These are phyloP conservation scores for Fusarium goolgardi DNA, from an alignment of 2,329 filamentous ascomycete species.

Conservation along the genomic window DNA sequence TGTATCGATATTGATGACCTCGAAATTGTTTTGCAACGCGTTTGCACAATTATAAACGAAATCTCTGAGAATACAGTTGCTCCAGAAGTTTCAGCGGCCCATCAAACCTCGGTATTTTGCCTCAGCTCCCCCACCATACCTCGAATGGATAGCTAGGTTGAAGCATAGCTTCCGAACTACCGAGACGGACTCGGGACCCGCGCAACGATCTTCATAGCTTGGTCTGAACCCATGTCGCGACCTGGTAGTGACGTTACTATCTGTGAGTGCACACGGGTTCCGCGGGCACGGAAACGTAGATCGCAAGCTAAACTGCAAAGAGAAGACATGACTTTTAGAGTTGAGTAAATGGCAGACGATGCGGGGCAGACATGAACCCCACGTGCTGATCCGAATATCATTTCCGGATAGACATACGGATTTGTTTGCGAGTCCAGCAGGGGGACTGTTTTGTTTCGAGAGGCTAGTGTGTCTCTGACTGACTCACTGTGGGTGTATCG, in stretches of 20 bases:
- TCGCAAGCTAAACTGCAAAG: slow-evolving; percentile 36
- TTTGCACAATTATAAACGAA: not conserved
- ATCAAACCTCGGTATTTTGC: slow-evolving; percentile 3
- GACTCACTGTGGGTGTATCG: not conserved
- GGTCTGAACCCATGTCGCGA: not conserved
- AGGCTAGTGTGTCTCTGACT: not conserved
- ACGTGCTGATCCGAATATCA: slow-evolving; percentile 4
- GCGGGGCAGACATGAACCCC: slow-evolving; percentile 18
- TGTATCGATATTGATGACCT: not conserved
- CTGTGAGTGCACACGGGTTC: not conserved
- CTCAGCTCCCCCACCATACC: not conserved
- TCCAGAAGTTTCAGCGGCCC: not conserved
- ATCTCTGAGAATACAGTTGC: not conserved
- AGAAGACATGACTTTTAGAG: not conserved
- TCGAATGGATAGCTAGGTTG: slow-evolving; percentile 15
- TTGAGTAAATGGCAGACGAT: not conserved
- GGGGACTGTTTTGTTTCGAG: not conserved
- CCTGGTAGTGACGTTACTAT: slow-evolving; percentile 2
- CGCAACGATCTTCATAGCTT: not conserved
- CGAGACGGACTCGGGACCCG: not conserved
- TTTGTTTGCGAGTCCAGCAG: not conserved
- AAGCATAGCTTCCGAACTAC: slow-evolving; percentile 31
- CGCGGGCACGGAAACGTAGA: slow-evolving; percentile 10
- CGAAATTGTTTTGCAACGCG: not conserved
- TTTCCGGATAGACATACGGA: not conserved